A percentile compares a stretch with the other conserved stretches of the same genome.
Evolutionary conservation across 2,329 filamentous ascomycete species (phyloP).

Genomic region (Endocalyx cinctus): DNA sequence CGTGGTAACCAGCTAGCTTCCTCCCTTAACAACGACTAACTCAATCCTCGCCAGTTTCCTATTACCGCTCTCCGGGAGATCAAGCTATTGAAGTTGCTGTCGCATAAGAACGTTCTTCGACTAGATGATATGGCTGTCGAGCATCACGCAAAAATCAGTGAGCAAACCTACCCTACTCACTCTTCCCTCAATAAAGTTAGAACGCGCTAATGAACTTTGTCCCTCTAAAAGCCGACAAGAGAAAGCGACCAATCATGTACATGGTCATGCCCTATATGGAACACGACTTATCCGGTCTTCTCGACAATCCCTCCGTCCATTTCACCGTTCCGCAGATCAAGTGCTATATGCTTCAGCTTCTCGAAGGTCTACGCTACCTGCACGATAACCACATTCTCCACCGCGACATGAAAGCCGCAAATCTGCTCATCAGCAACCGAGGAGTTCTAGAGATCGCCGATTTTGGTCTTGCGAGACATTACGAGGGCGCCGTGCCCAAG

Average conservation of each 20-base stretch:
- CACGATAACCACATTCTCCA: conserved; percentile 89
- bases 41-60: conserved; percentile 61
- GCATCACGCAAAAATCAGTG: conserved; percentile 39
- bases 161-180: too few species aligned
- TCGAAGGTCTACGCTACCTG: conserved; percentile 84
- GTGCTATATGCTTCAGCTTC: conserved; percentile 91
- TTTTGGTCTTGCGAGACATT: conserved; percentile 90
- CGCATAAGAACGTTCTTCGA: conserved; percentile 79
- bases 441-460: conserved; percentile 95
- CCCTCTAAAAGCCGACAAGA: conserved; percentile 70
- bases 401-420: conserved; percentile 98
- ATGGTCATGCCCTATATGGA: conserved; percentile 99
- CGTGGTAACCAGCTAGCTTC: conserved; percentile 24
- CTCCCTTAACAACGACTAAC: conserved; percentile 13
- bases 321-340: conserved; percentile 93
- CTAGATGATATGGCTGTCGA: conserved; percentile 97
- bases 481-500: conserved; percentile 76
- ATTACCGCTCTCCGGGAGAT: conserved; percentile 97
- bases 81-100: conserved; percentile 93
- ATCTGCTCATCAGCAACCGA: conserved; percentile 90
- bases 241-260: conserved; percentile 84
- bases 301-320: conserved; percentile 87
- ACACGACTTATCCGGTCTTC: conserved; percentile 92
- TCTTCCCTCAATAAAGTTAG: too few species aligned
- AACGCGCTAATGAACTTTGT: too few species aligned